Evolutionary conservation across 306 rosid genomes (phyloP), one percentile per base, ranked within the genome.

Genomic region (Medicago lupulina): DNA sequence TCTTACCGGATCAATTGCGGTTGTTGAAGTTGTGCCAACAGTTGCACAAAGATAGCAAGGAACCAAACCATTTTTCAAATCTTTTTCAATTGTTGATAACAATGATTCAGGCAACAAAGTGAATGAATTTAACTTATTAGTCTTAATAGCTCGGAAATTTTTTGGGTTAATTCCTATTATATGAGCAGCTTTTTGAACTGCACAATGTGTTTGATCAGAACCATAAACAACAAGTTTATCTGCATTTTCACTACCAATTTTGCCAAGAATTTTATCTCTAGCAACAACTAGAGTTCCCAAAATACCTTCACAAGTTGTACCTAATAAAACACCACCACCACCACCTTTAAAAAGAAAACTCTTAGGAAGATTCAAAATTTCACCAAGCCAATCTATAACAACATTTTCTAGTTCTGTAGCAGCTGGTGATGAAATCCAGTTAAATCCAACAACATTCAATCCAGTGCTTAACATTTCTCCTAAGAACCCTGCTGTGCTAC

Each of bases 131-230:
- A 57, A 79, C 11, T 21, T 55, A 12, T 3, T 17, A 0, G 95
- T 86, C 9, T 54, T 74, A 21, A 90, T 79, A 3, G 80, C 75
- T 66, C 84, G 65, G 3, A 90, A 34, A 58, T 83, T 87, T 10
- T 73, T 6, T 0, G 85, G 84, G 46, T 46, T 40, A n/a, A 89
- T 86, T 2, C 95, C 92, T 16, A 82, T 85, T 6, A 89, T 40
- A 59, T 74, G 84, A 70, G 90, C 80, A 7, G 88, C 87, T 63
- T 89, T 89, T 0, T 73, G 76, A 73, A 87, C 62, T 9, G 86
- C 79, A 43, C 87, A 80, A 72, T 89, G 95, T 7, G 96, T 86
- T 79, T 87, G 96, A 67, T 90, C 96, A 21, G 96, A 90, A 9
- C 85, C 63, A 70, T 89, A 87, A 43, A 90, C 90, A 25, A 86